A percentile compares a stretch with the other conserved stretches of the same genome.
Conservation (phyloP, 371 early-diverging fungal species). For the Rhizopus stolonifer region DNA sequence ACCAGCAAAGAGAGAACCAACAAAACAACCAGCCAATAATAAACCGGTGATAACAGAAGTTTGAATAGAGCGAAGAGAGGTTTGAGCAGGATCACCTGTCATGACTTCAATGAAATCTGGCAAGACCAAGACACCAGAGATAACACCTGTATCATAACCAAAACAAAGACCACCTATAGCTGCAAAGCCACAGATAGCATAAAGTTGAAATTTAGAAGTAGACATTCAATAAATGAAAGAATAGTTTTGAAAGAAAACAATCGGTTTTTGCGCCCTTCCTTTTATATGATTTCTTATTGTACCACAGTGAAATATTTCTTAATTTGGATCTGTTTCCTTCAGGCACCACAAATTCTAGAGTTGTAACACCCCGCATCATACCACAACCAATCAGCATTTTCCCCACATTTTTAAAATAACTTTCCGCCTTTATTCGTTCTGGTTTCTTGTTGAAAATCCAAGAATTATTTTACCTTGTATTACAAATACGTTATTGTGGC, state of each 20-base stretch:
- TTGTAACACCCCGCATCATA: slow-evolving; percentile 9
- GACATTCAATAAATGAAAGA: slow-evolving; percentile 13
- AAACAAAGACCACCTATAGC: slow-evolving; percentile 56
- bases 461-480: too few relatives aligned
- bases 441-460: background rate
- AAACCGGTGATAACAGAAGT: slow-evolving; percentile 46
- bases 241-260: slow-evolving; percentile 9
- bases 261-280: background rate
- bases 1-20: slow-evolving; percentile 50
- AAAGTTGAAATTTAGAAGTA: slow-evolving; percentile 22
- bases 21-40: slow-evolving; percentile 53
- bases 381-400: slow-evolving; percentile 12
- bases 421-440: background rate
- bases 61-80: slow-evolving; percentile 34
- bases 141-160: slow-evolving; percentile 58
- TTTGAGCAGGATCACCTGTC: slow-evolving; percentile 23
- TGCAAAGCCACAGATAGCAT: slow-evolving; percentile 35
- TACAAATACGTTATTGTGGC: too few relatives aligned
- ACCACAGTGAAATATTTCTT: background rate
- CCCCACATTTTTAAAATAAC: background rate
- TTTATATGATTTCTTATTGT: background rate
- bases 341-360: slow-evolving; percentile 2
- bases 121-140: slow-evolving; percentile 54
- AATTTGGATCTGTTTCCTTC: background rate
- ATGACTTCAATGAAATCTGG: slow-evolving; percentile 40